phyloP scores from a whole-genome alignment of 148 eudicot species.

The Drosera capensis region DNA sequence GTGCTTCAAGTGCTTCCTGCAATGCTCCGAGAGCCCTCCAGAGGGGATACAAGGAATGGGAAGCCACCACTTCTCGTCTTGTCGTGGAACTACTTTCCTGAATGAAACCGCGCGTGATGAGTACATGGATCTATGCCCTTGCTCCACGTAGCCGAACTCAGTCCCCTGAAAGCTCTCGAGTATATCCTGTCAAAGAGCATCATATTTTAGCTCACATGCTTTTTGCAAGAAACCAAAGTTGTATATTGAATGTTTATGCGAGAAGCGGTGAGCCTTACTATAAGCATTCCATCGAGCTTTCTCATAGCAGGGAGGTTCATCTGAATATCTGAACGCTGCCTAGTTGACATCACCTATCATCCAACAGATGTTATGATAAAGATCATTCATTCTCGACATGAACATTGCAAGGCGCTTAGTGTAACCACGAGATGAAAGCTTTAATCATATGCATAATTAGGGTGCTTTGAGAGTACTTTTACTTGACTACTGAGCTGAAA shows the following conservation, averaged over 20 bases:
- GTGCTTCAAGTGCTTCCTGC: conserved; percentile 48
- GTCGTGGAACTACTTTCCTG: conserved; percentile 35
- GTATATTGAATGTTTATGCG: too few species aligned
- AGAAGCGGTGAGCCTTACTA: conserved; percentile 28
- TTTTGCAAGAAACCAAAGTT: too few species aligned
- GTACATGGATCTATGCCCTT: conserved; percentile 48
- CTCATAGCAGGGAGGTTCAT: conserved; percentile 83
- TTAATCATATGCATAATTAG: too few species aligned
- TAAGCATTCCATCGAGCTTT: conserved; percentile 80
- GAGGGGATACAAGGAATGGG: conserved; percentile 74
- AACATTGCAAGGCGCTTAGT: too few species aligned
- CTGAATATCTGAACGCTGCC: conserved; percentile 57
- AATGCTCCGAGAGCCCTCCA: conserved; percentile 55
- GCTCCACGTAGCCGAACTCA: conserved; percentile 83
- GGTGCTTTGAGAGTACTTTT: too few species aligned
- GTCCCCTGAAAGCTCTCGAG: conserved; percentile 69
- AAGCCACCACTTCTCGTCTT: conserved; percentile 95
- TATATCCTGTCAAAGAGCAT: conserved; percentile 36
- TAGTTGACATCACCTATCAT: conserved; percentile 64
- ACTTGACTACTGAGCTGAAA: too few species aligned
- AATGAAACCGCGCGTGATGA: conserved; percentile 53
- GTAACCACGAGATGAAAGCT: too few species aligned
- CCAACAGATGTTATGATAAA: too few species aligned
- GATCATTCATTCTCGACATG: too few species aligned
- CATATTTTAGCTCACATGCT: too few species aligned